Conservation (phyloP, 2,329 filamentous ascomycete species). For the Tolypocladium endophyticum region DNA sequence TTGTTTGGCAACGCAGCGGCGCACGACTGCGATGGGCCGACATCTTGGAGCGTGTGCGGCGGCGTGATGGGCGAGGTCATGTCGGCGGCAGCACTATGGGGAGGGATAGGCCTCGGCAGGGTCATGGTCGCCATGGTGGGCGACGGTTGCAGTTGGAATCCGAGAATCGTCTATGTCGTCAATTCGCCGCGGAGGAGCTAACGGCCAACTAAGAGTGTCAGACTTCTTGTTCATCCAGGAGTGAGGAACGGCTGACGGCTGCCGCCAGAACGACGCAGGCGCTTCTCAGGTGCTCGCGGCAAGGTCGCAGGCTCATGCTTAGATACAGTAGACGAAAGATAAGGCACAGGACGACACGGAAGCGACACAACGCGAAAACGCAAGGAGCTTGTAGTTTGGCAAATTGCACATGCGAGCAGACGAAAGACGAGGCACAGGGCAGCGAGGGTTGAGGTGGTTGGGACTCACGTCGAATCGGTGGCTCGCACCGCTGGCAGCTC, state of each 20-base stretch:
- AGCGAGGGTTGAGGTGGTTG: not conserved
- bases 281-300: not conserved
- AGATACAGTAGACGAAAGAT: not conserved
- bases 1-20: conserved; percentile 64
- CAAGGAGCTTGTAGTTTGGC: not conserved
- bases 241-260: not conserved
- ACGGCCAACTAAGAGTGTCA: not conserved
- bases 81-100: conserved; percentile 32
- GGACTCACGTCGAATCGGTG: not conserved
- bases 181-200: not conserved
- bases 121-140: conserved; percentile 43
- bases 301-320: not conserved
- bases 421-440: not conserved
- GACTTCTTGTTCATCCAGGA: not conserved
- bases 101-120: conserved; percentile 35
- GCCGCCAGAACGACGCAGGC: not conserved
- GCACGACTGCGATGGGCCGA: conserved; percentile 10
- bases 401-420: not conserved
- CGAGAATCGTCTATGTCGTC: not conserved
- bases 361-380: not conserved
- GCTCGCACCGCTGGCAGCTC: not conserved
- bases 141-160: not conserved
- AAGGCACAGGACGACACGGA: not conserved
- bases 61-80: conserved; percentile 26
- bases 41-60: conserved; percentile 27